phyloP scores from a whole-genome alignment of 192 early-diverging fungal genomes.

The Linnemannia exigua region DNA sequence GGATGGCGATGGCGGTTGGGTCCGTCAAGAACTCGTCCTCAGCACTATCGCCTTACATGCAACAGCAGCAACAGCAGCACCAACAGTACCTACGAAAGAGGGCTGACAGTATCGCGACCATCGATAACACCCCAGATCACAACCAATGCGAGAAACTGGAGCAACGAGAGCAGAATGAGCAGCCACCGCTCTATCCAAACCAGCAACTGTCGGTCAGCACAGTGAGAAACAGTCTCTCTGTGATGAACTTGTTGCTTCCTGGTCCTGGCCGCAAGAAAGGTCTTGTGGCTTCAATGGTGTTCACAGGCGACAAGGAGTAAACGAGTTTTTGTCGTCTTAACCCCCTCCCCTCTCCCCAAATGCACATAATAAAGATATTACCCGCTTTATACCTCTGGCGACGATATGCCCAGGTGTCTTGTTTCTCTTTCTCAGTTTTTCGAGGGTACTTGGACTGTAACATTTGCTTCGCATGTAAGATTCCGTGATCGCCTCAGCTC shows the following conservation, averaged over 20 bases:
- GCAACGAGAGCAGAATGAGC: neutral
- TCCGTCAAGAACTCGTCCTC: neutral
- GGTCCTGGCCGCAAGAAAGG: constrained; percentile 41
- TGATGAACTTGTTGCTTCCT: constrained; percentile 25
- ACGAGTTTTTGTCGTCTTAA: too few relatives aligned
- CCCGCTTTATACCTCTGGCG: too few relatives aligned
- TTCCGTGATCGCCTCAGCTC: too few relatives aligned
- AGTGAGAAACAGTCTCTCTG: constrained; percentile 21
- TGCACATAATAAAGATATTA: too few relatives aligned
- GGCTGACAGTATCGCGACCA: neutral
- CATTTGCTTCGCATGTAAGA: too few relatives aligned
- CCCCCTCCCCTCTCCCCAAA: too few relatives aligned
- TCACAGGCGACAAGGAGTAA: neutral
- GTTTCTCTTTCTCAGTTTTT: too few relatives aligned
- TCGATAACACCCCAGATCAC: neutral
- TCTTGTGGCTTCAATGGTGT: constrained; percentile 17
- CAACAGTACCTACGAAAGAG: neutral
- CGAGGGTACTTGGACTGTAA: too few relatives aligned
- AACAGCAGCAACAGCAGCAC: neutral
- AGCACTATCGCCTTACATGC: constrained; percentile 7
- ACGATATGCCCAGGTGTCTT: too few relatives aligned
- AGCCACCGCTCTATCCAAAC: neutral
- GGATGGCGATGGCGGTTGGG: neutral
- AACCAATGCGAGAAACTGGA: neutral
- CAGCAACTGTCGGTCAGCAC: constrained; percentile 3